These are phyloP conservation scores for Histomonas meleagridis DNA, from an alignment of 208 protist species.

Conservation along the genomic window DNA sequence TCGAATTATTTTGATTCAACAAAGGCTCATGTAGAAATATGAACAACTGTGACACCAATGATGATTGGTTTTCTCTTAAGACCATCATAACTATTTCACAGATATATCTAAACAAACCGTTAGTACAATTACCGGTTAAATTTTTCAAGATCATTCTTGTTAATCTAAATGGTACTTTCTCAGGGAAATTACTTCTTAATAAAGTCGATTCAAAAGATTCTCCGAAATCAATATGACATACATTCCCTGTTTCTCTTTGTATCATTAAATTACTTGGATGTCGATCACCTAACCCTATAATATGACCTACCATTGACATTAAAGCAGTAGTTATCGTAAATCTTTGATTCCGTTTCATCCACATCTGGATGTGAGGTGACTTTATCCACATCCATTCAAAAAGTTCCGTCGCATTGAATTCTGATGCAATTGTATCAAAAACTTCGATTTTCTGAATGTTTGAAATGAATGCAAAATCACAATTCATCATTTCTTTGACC, in stretches of 20 bases:
- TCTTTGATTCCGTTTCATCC: background rate
- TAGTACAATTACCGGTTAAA: background rate
- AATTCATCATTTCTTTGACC: background rate
- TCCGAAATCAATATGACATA: conserved; percentile 25
- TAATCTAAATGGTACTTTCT: conserved; percentile 17
- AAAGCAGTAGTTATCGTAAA: background rate
- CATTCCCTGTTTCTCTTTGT: conserved; percentile 1
- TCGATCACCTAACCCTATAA: conserved; percentile 10
- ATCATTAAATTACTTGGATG: conserved; percentile 27
- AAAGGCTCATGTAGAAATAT: background rate
- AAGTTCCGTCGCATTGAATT: background rate
- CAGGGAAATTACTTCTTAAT: conserved; percentile 45
- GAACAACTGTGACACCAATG: background rate
- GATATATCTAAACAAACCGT: background rate
- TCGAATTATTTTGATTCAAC: conserved; percentile 19
- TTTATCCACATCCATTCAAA: background rate
- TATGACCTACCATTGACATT: conserved; percentile 33
- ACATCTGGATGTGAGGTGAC: background rate
- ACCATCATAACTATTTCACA: background rate
- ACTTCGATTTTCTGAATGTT: background rate
- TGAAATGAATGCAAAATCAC: background rate
- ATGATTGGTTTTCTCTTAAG: background rate
- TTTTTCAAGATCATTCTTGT: background rate
- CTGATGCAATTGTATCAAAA: background rate
- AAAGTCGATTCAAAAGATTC: background rate